phyloP scores from a whole-genome alignment of 345 rosid species.

The Hypericum perforatum region DNA sequence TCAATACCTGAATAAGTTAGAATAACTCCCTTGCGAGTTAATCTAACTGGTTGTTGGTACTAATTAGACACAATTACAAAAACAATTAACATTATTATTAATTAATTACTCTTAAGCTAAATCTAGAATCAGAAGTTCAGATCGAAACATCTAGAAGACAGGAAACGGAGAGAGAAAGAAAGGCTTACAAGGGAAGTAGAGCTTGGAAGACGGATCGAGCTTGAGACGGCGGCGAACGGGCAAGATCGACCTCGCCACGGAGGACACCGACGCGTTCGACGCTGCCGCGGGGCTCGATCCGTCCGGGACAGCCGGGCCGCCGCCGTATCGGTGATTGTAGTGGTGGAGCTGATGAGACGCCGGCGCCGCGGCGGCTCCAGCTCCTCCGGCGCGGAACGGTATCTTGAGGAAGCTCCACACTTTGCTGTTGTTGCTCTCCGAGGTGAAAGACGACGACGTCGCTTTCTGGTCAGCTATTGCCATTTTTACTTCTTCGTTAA shows the following conservation, averaged over 20 bases:
- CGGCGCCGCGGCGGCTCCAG: slow-evolving; percentile 31
- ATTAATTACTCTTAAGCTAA: neutral
- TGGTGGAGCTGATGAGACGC: slow-evolving; percentile 22
- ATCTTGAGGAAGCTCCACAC: slow-evolving; percentile 82
- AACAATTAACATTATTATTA: too few species aligned
- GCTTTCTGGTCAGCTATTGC: slow-evolving; percentile 62
- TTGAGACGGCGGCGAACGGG: slow-evolving; percentile 71
- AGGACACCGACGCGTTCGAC: slow-evolving; percentile 44
- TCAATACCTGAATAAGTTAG: too few species aligned
- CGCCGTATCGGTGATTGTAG: slow-evolving; percentile 23
- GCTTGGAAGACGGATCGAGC: slow-evolving; percentile 84
- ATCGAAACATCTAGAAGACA: neutral
- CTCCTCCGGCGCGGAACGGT: slow-evolving; percentile 45
- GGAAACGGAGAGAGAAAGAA: neutral
- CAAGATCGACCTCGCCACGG: slow-evolving; percentile 69
- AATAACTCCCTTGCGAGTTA: too few species aligned
- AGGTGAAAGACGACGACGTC: slow-evolving; percentile 7
- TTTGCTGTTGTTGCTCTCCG: slow-evolving; percentile 18
- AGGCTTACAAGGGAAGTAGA: slow-evolving; percentile 77
- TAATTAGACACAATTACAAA: too few species aligned
- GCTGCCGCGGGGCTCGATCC: slow-evolving; percentile 42
- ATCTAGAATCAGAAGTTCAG: too few species aligned
- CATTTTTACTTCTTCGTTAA: slow-evolving; percentile 20
- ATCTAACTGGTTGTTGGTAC: too few species aligned
- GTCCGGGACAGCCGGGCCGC: slow-evolving; percentile 29